Evolutionary conservation across 140 eudicot species (phyloP), one percentile per base, ranked within the genome.

Genomic region (Oenanthe javanica): DNA sequence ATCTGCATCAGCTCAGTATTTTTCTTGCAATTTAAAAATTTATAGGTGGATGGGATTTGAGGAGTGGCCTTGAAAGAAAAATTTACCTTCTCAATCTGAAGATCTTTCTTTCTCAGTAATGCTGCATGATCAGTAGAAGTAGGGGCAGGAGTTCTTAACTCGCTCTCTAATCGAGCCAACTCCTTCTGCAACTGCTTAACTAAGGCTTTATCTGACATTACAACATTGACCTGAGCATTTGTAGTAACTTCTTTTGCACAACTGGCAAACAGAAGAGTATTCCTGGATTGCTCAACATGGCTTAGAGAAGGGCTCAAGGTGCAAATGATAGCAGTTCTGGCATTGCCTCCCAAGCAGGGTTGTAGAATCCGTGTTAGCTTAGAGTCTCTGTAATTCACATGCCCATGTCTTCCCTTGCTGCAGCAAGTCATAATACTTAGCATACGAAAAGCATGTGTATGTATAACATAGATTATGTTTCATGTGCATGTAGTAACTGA

Each of bases 321-420:
- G 89, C 99, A 95, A 77, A 95, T 92, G 72, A 95, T 95, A 42
- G 93, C 94, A 18, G 99, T 95, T 79, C 99, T 88, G 70, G 99
- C 99, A 89, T 95, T 95, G 81, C 99, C 99, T 46, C 99, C 99
- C 87, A 95, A 85, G 74, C 96, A 90, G 75, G 97, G 99, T 79
- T 95, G 99, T 81, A 95, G 77, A 81, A 95, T 95, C 31, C 99
- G 97, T 19, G 99, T 95, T 66, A 95, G 88, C 87, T 95, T 95
- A 15, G 99, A 95, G 84, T 95, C 99, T 67, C 99, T 92, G 80
- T 95, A 95, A 79, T 95, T 95, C 76, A 95, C 91, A 27, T 95
- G 99, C 76, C 99, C 99, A 3, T 95, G 92, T 87, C 93, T 83
- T 40, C 99, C 99, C 84, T 95, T 95, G 90, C 98, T 94, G 95